phyloP scores from a whole-genome alignment of 2,329 filamentous ascomycete species.

The Penicillium freii region DNA sequence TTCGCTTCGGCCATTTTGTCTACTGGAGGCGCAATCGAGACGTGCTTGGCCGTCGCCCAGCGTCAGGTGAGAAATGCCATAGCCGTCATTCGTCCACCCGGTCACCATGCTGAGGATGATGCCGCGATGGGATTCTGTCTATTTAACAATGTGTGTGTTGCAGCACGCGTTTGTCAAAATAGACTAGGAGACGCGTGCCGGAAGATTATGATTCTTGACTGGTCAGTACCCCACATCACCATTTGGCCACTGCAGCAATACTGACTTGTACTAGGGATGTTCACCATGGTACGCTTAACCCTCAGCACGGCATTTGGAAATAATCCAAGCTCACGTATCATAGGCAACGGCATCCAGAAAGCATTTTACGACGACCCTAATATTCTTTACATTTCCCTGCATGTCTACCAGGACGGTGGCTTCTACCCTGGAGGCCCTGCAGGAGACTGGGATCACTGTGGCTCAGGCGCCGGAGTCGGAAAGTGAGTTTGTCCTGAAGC shows the following conservation, averaged over 20 bases:
- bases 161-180: conserved; percentile 79
- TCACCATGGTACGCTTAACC: conserved; percentile 55
- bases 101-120: conserved; percentile 88
- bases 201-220: conserved; percentile 91
- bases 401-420: conserved; percentile 76
- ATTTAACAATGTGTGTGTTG: conserved; percentile 96
- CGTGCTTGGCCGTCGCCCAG: conserved; percentile 82
- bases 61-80: conserved; percentile 90
- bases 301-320: conserved; percentile 5
- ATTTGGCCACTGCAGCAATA: neutral
- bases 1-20: conserved; percentile 79
- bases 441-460: conserved; percentile 60
- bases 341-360: conserved; percentile 90
- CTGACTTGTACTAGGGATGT: conserved; percentile 55
- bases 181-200: conserved; percentile 77
- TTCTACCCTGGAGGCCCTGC: conserved; percentile 75
- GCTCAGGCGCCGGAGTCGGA: conserved; percentile 56
- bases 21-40: conserved; percentile 91
- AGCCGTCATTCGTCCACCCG: conserved; percentile 89
- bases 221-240: conserved; percentile 58
- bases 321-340: conserved; percentile 20
- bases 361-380: conserved; percentile 95
- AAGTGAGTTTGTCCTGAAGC: conserved; percentile 40
- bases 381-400: conserved; percentile 90
- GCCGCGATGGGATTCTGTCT: conserved; percentile 91